Conservation (phyloP, 2,329 filamentous ascomycete species). For the Akanthomyces dipterigenus region DNA sequence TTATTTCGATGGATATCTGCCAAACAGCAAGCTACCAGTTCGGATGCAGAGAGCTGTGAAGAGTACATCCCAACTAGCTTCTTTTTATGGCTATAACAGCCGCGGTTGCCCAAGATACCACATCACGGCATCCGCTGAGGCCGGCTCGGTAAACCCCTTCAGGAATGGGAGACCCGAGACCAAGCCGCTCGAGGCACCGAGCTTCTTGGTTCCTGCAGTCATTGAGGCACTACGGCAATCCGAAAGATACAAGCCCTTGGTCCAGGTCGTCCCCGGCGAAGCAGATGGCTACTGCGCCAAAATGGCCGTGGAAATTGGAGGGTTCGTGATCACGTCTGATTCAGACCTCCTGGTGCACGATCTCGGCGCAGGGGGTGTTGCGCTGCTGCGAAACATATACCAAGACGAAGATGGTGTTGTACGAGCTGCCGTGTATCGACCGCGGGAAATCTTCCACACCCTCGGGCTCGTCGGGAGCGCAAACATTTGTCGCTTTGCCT, state of each 20-base stretch:
- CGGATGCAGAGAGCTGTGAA: conserved; percentile 55
- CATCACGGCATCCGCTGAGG: conserved; percentile 14
- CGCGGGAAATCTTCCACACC: conserved; percentile 31
- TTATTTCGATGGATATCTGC: conserved; percentile 82
- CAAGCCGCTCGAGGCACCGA: conserved; percentile 40
- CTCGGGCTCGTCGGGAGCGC: conserved; percentile 31
- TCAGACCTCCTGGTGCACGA: conserved; percentile 78
- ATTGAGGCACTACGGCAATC: conserved; percentile 59
- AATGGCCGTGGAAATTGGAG: conserved; percentile 47
- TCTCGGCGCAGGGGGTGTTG: conserved; percentile 57
- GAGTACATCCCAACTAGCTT: conserved; percentile 48
- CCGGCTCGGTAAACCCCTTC: conserved; percentile 19
- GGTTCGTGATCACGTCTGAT: conserved; percentile 69
- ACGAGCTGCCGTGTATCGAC: conserved; percentile 24
- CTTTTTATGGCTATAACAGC: conserved; percentile 32
- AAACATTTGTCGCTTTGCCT: conserved; percentile 29
- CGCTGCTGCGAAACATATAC: conserved; percentile 62
- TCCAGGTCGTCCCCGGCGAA: conserved; percentile 68
- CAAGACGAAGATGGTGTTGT: conserved; percentile 20
- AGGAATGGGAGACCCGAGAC: conserved; percentile 16
- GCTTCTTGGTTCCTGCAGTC: conserved; percentile 73
- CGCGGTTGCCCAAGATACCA: conserved; percentile 20
- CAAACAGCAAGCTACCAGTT: conserved; percentile 54
- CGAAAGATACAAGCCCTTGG: conserved; percentile 33
- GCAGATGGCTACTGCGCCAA: conserved; percentile 76